Conservation (phyloP, 2,329 filamentous ascomycete genomes). For the Chrysoporthe deuterocubensis region DNA sequence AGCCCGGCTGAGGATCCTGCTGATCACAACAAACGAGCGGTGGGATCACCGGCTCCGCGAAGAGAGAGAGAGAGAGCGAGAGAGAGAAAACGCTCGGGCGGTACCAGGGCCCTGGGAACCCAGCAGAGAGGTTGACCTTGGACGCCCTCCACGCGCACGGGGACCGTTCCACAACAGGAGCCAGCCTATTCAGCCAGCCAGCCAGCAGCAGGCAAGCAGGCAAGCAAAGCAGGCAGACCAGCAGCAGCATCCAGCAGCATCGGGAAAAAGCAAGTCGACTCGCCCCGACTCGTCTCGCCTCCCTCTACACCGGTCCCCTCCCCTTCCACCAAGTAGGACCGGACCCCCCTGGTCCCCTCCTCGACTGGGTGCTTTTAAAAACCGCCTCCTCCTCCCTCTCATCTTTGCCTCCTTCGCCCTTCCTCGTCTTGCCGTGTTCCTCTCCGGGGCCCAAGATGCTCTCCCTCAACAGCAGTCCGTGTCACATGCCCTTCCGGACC, state of each 20-base stretch:
- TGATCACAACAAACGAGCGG: background rate
- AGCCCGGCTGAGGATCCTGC: constrained; percentile 1
- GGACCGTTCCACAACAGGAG: constrained; percentile 5
- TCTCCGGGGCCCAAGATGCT: constrained; percentile 19
- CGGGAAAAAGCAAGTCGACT: constrained; percentile 9
- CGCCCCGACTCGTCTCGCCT: background rate
- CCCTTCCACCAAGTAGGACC: background rate
- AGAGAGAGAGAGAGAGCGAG: background rate
- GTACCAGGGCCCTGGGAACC: no score
- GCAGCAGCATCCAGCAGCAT: no score
- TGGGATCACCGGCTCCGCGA: constrained; percentile 2
- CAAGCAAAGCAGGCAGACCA: no score
- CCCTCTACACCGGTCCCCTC: no score
- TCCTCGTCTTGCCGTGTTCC: background rate
- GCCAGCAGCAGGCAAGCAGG: background rate
- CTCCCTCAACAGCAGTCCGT: constrained; percentile 21
- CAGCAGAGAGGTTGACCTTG: no score
- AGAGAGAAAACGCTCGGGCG: background rate
- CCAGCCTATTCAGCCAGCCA: background rate
- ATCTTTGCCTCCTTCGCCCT: background rate
- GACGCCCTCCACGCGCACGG: no score
- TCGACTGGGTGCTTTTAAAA: background rate
- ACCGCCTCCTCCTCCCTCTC: background rate
- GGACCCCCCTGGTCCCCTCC: background rate
- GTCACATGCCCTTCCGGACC: constrained; percentile 23